Evolutionary conservation across 768 basidiomycete genomes (phyloP).

Genomic region (Crucibulum laeve): DNA sequence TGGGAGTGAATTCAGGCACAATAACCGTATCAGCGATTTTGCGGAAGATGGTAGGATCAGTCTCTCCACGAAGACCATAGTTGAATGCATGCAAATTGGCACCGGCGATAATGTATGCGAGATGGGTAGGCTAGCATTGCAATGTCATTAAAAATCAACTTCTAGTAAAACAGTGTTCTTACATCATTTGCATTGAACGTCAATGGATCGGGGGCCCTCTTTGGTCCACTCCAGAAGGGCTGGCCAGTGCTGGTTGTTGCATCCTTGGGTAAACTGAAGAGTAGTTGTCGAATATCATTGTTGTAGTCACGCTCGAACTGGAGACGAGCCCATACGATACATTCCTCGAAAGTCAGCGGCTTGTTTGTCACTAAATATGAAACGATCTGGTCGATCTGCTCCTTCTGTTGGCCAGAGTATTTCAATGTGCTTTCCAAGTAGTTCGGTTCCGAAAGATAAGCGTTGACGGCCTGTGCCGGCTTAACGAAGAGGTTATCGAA

Average conservation of each 20-base stretch:
- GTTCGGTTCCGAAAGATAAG: slow-evolving; percentile 95
- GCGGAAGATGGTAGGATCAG: slow-evolving; percentile 73
- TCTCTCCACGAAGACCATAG: slow-evolving; percentile 92
- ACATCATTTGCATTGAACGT: slow-evolving; percentile 86
- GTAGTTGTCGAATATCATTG: slow-evolving; percentile 88
- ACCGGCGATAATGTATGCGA: slow-evolving; percentile 86
- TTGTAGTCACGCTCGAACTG: slow-evolving; percentile 94
- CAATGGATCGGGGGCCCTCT: slow-evolving; percentile 91
- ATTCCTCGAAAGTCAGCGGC: slow-evolving; percentile 95
- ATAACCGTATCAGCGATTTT: slow-evolving; percentile 79
- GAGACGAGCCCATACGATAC: slow-evolving; percentile 92
- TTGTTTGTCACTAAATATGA: slow-evolving; percentile 89
- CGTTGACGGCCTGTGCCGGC: slow-evolving; percentile 89
- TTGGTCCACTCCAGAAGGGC: slow-evolving; percentile 99
- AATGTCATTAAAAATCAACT: slow-evolving; percentile 8
- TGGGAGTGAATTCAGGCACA: slow-evolving; percentile 92
- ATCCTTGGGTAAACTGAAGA: slow-evolving; percentile 95
- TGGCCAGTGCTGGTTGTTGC: slow-evolving; percentile 87
- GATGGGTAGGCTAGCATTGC: slow-evolving; percentile 64
- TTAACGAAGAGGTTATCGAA: slow-evolving; percentile 94
- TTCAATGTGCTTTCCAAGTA: slow-evolving; percentile 89
- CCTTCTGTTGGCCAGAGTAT: slow-evolving; percentile 87
- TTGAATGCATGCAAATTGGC: slow-evolving; percentile 98
- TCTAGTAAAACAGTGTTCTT: slow-evolving; percentile 20
- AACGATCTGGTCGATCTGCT: slow-evolving; percentile 84